Percentiles rank a stretch among this genome's conserved stretches.
These are phyloP conservation scores for Dioscorea cayenensis DNA, from an alignment of 116 monocot genomes.

Conservation along the genomic window DNA sequence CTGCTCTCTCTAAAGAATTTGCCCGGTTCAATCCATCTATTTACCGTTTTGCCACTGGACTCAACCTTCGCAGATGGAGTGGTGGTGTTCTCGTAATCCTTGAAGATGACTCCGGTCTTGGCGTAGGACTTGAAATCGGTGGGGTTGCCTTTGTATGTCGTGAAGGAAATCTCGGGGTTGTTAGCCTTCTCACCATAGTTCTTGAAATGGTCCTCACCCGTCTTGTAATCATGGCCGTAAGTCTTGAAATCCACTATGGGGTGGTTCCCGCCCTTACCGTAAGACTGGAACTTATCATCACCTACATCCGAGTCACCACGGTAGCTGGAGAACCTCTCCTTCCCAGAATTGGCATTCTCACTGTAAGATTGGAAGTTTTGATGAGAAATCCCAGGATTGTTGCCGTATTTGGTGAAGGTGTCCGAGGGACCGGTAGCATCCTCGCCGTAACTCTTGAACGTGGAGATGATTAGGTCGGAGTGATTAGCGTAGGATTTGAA, in stretches of 20 bases:
- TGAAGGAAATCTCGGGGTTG: slow-evolving; percentile 15
- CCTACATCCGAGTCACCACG: slow-evolving; percentile 15
- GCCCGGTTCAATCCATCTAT: slow-evolving; percentile 25
- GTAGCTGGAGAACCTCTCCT: slow-evolving; percentile 23
- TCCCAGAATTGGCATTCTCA: slow-evolving; percentile 9
- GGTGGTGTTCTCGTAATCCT: slow-evolving; percentile 19
- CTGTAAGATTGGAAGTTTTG: slow-evolving; percentile 20
- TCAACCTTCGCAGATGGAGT: not conserved
- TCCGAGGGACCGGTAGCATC: slow-evolving; percentile 23
- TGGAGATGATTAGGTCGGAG: slow-evolving; percentile 41
- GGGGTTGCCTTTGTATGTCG: slow-evolving; percentile 12
- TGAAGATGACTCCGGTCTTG: slow-evolving; percentile 26
- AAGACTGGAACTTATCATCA: slow-evolving; percentile 27
- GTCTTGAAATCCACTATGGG: slow-evolving; percentile 7
- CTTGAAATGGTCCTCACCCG: slow-evolving; percentile 30
- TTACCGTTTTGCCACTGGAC: not conserved
- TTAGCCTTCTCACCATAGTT: slow-evolving; percentile 20
- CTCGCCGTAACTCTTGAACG: slow-evolving; percentile 40
- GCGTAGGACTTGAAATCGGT: slow-evolving; percentile 19
- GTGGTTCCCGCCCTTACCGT: slow-evolving; percentile 14
- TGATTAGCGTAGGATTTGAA: slow-evolving; percentile 44
- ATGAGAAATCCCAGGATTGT: slow-evolving; percentile 3
- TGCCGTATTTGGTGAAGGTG: slow-evolving; percentile 37
- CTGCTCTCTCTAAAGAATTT: slow-evolving; percentile 52
- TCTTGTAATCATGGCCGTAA: slow-evolving; percentile 18